Percentiles rank a stretch among this genome's conserved stretches.
Evolutionary conservation across 768 basidiomycete species (phyloP).

Genomic region (Termitomyces sp.): DNA sequence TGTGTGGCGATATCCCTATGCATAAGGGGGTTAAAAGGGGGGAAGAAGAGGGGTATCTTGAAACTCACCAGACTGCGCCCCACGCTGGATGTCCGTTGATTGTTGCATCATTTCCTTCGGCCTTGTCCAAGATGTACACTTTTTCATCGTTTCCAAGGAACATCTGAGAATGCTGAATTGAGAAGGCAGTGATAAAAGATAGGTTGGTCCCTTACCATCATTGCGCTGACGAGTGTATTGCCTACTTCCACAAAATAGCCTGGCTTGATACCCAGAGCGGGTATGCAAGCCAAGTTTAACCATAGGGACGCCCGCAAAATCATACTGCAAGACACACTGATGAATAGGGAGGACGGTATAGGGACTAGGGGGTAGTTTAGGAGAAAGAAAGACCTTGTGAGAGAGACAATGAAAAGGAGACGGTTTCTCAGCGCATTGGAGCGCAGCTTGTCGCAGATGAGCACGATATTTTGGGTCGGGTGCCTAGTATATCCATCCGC

Average conservation of each 20-base stretch:
- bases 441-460: constrained; percentile 2
- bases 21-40: neutral
- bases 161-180: constrained; percentile 41
- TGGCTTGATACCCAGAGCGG: constrained; percentile 28
- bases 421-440: neutral
- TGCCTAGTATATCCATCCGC: neutral
- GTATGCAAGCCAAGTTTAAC: constrained; percentile 30
- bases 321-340: neutral
- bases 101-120: constrained; percentile 66
- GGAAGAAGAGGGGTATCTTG: neutral
- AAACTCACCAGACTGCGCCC: constrained; percentile 60
- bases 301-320: constrained; percentile 23
- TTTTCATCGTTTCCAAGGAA: constrained; percentile 76
- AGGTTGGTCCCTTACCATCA: constrained; percentile 40
- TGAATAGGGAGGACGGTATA: neutral
- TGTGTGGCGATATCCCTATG: constrained; percentile 60
- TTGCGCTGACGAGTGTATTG: constrained; percentile 42
- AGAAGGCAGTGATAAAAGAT: neutral
- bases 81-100: constrained; percentile 72
- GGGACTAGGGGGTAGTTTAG: constrained; percentile 3
- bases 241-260: constrained; percentile 47
- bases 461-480: neutral
- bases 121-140: constrained; percentile 90
- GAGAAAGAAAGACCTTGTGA: neutral
- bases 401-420: constrained; percentile 3